These are phyloP conservation scores for Rhodotorula kratochvilovae DNA, from an alignment of 768 basidiomycete genomes.

Conservation along the genomic window DNA sequence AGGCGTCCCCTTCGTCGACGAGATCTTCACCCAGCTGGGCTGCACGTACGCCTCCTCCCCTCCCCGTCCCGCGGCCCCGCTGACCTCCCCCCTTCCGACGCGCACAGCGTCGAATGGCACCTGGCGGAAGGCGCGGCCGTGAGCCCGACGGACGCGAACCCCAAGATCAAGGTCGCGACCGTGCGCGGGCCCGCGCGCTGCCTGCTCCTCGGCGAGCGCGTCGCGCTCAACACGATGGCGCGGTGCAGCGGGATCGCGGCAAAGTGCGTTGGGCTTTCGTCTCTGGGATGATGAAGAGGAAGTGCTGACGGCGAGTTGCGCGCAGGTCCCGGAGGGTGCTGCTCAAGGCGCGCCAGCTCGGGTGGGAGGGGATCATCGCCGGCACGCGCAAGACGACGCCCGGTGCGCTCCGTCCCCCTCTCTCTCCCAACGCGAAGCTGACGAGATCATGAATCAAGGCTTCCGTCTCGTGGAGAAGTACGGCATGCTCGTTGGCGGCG, in stretches of 20 bases:
- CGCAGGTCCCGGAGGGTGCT: constrained; percentile 74
- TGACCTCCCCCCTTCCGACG: background rate
- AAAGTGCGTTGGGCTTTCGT: constrained; percentile 56
- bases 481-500: constrained; percentile 94
- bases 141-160: constrained; percentile 64
- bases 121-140: constrained; percentile 76
- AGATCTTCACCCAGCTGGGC: constrained; percentile 79
- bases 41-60: constrained; percentile 66
- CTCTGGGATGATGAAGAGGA: too few species aligned
- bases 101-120: constrained; percentile 83
- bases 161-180: constrained; percentile 65
- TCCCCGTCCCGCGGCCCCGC: background rate
- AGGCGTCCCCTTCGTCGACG: constrained; percentile 90
- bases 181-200: constrained; percentile 83
- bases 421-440: constrained; percentile 45
- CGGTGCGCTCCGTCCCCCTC: constrained; percentile 43
- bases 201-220: constrained; percentile 82
- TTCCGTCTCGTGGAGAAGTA: constrained; percentile 98
- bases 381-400: constrained; percentile 98
- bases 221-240: constrained; percentile 87
- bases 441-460: constrained; percentile 46
- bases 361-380: constrained; percentile 82
- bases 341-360: constrained; percentile 68
- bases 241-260: constrained; percentile 96
- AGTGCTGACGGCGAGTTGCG: background rate